Conservation (phyloP, 2,329 filamentous ascomycete genomes). For the Aulographum hederae region DNA sequence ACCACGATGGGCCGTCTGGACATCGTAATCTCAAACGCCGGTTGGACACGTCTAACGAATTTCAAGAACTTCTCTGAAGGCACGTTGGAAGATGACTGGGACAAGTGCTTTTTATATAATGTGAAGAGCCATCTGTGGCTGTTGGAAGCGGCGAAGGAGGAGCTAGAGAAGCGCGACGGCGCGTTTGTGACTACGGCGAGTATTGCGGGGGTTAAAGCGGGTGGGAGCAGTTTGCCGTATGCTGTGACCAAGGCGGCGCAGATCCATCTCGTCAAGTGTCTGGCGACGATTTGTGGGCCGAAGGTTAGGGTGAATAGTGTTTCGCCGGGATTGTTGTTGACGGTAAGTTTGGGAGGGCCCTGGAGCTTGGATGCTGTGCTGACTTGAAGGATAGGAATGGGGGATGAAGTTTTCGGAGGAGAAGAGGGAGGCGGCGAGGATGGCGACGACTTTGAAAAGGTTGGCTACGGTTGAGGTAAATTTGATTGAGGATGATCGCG, state of each 20-base stretch:
- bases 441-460: slow-evolving; percentile 28
- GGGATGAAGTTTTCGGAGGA: slow-evolving; percentile 26
- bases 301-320: slow-evolving; percentile 48
- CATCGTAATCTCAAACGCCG: slow-evolving; percentile 59
- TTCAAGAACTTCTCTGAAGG: slow-evolving; percentile 33
- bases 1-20: slow-evolving; percentile 51
- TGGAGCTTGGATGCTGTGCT: too few relatives aligned
- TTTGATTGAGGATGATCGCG: background rate
- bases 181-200: slow-evolving; percentile 42
- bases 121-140: slow-evolving; percentile 32
- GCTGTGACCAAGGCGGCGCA: slow-evolving; percentile 60
- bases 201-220: slow-evolving; percentile 24
- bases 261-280: slow-evolving; percentile 46
- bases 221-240: slow-evolving; percentile 49
- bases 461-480: slow-evolving; percentile 34
- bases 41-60: slow-evolving; percentile 40
- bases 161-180: slow-evolving; percentile 39
- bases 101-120: slow-evolving; percentile 46
- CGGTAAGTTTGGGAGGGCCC: too few relatives aligned
- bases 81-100: slow-evolving; percentile 42
- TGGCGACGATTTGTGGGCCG: slow-evolving; percentile 41
- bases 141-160: slow-evolving; percentile 37
- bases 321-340: slow-evolving; percentile 44
- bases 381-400: too few relatives aligned
- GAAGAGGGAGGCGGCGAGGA: slow-evolving; percentile 23